Evolutionary conservation across 768 basidiomycete genomes (phyloP).

Genomic region (Boletales sp.): DNA sequence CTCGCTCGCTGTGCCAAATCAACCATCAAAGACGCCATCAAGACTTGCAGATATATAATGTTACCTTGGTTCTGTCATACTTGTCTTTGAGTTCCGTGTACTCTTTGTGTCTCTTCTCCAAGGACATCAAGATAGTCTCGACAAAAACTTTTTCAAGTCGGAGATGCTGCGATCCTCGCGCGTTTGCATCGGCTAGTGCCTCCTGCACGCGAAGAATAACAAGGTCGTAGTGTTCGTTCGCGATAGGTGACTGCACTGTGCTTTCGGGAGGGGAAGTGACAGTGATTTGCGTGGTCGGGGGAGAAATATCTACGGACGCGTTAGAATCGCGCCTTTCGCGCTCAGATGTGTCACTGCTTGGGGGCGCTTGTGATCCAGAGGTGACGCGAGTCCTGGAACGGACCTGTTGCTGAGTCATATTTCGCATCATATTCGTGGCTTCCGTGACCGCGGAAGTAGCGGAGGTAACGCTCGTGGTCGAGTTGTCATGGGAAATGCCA

Average conservation of each 20-base stretch:
- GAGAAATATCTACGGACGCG: conserved; percentile 16
- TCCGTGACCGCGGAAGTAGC: conserved; percentile 1
- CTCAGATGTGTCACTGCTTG: neutral
- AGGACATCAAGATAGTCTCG: conserved; percentile 60
- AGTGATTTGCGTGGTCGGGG: conserved; percentile 37
- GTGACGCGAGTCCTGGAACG: conserved; percentile 24
- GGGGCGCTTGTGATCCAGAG: conserved; percentile 30
- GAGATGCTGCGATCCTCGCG: conserved; percentile 57
- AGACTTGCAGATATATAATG: conserved; percentile 17
- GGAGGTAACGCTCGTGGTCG: neutral
- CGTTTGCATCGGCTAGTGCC: conserved; percentile 55
- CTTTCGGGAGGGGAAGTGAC: conserved; percentile 41
- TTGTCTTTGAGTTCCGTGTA: conserved; percentile 64
- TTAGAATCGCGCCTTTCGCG: conserved; percentile 27
- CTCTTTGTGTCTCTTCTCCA: conserved; percentile 64
- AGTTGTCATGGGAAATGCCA: neutral
- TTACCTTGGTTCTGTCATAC: conserved; percentile 85
- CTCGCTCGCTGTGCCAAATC: conserved; percentile 66
- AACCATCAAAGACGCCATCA: neutral
- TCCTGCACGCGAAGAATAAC: conserved; percentile 56
- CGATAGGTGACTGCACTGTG: conserved; percentile 19
- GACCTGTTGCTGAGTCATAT: conserved; percentile 8
- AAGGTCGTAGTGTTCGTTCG: conserved; percentile 40
- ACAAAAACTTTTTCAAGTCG: conserved; percentile 72
- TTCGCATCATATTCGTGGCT: conserved; percentile 12